Percentiles rank a stretch among this genome's conserved stretches.
phyloP scores from a whole-genome alignment of 495 filamentous ascomycete species.

The Cercophora newfieldiana region DNA sequence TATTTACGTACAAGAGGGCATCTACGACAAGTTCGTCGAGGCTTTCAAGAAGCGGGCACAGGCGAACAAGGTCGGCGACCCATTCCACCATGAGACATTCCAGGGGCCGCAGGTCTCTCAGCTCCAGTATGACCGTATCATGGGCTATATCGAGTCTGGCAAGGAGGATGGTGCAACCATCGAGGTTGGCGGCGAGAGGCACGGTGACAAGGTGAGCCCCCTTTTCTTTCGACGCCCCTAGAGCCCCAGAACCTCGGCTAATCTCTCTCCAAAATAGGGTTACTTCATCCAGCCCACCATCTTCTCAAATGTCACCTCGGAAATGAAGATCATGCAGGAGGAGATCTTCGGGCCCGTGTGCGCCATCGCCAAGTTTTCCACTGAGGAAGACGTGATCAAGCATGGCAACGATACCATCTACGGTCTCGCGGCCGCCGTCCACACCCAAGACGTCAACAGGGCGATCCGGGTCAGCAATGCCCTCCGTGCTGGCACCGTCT shows the following conservation, averaged over 20 bases:
- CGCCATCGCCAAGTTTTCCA: conserved; percentile 91
- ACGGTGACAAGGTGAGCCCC: conserved; percentile 79
- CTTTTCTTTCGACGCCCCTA: too few relatives aligned
- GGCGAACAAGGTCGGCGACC: conserved; percentile 88
- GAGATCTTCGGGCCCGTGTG: conserved; percentile 98
- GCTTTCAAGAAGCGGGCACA: conserved; percentile 84
- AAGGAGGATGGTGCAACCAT: conserved; percentile 86
- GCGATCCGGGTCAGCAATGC: conserved; percentile 84
- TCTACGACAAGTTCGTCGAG: conserved; percentile 92
- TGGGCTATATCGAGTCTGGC: conserved; percentile 93
- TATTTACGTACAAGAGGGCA: conserved; percentile 91
- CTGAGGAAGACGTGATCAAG: conserved; percentile 78
- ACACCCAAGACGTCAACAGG: conserved; percentile 92
- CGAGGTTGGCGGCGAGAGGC: conserved; percentile 81
- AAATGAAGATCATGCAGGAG: conserved; percentile 99
- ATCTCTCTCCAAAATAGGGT: too few relatives aligned
- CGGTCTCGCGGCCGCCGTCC: conserved; percentile 87
- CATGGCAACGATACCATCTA: conserved; percentile 82
- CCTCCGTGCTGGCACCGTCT: conserved; percentile 87
- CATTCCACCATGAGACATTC: conserved; percentile 85
- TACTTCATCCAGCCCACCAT: conserved; percentile 99
- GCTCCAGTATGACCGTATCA: conserved; percentile 95
- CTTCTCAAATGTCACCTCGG: conserved; percentile 81
- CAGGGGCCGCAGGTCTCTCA: conserved; percentile 96
- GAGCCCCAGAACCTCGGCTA: too few relatives aligned